Evolutionary conservation across 352 stramenopile genomes (phyloP).

Genomic region (Elongisporangium senticosum): DNA sequence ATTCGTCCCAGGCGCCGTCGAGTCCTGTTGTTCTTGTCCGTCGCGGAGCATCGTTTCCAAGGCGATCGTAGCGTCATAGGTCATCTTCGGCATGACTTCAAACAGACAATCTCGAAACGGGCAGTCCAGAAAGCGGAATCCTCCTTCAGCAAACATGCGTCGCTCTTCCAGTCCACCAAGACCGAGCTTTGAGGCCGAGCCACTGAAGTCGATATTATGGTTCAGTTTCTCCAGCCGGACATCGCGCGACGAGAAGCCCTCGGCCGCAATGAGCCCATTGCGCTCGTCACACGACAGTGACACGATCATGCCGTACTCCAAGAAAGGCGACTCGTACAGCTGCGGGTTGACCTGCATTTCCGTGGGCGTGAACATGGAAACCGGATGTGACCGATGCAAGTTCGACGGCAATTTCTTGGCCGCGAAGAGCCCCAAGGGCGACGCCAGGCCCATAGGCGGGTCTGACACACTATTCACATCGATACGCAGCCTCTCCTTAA

Average conservation of each 20-base stretch:
- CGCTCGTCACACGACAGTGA: conserved; percentile 57
- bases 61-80: conserved; percentile 52
- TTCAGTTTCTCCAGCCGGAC: conserved; percentile 54
- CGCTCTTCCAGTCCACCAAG: conserved; percentile 38
- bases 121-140: conserved; percentile 36
- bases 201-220: conserved; percentile 14
- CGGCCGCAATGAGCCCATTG: conserved; percentile 39
- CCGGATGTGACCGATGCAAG: conserved; percentile 24
- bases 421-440: conserved; percentile 38
- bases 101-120: conserved; percentile 67
- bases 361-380: conserved; percentile 20
- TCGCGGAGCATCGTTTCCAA: conserved; percentile 17
- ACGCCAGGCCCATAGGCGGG: conserved; percentile 21
- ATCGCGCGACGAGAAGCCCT: conserved; percentile 51
- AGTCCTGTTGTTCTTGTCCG: neutral
- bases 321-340: conserved; percentile 32
- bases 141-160: conserved; percentile 26
- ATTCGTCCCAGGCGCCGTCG: neutral
- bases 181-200: conserved; percentile 29
- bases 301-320: conserved; percentile 70
- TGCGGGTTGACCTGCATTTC: conserved; percentile 19
- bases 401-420: conserved; percentile 33
- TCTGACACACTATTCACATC: conserved; percentile 32
- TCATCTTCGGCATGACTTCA: conserved; percentile 71
- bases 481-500: conserved; percentile 31